Evolutionary conservation across 2,329 filamentous ascomycete species (phyloP).

Genomic region (Cyanodermella asteris): DNA sequence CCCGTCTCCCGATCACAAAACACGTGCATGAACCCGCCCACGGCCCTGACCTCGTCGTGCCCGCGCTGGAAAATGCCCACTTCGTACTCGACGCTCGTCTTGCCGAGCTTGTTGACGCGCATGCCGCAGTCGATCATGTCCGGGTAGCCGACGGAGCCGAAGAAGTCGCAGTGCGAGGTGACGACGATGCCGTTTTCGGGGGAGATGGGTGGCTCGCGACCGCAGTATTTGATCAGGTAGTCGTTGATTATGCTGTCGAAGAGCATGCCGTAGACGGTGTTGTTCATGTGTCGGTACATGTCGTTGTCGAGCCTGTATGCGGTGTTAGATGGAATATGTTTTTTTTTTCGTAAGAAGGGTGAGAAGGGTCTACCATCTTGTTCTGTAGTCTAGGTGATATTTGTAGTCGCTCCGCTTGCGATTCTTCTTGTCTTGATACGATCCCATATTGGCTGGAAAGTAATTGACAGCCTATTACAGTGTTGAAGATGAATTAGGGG

Average conservation of each 20-base stretch:
- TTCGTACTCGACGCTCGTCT: slow-evolving; percentile 75
- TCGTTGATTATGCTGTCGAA: slow-evolving; percentile 83
- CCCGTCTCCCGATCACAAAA: slow-evolving; percentile 59
- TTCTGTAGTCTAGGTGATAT: slow-evolving; percentile 62
- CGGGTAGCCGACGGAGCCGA: slow-evolving; percentile 6
- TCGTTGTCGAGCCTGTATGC: slow-evolving; percentile 62
- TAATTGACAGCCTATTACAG: too few relatives aligned
- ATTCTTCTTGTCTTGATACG: too few relatives aligned
- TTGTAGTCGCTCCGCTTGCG: slow-evolving; percentile 51
- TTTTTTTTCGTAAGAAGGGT: slow-evolving; percentile 7
- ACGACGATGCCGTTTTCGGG: slow-evolving; percentile 54
- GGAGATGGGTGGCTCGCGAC: slow-evolving; percentile 46
- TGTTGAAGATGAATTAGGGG: too few relatives aligned
- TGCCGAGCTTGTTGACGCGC: slow-evolving; percentile 63
- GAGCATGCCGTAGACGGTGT: slow-evolving; percentile 66
- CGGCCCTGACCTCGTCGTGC: slow-evolving; percentile 52
- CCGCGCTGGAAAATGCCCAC: slow-evolving; percentile 66
- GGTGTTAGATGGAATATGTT: not conserved
- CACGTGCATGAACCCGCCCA: slow-evolving; percentile 71
- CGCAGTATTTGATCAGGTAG: slow-evolving; percentile 63
- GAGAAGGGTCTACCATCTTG: slow-evolving; percentile 44
- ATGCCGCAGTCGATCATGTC: slow-evolving; percentile 48
- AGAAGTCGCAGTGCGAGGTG: slow-evolving; percentile 2
- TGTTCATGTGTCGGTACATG: slow-evolving; percentile 83
- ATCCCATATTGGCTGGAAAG: too few relatives aligned